phyloP scores from a whole-genome alignment of 78 protist genomes.

The Planoprotostelium fungivorum region DNA sequence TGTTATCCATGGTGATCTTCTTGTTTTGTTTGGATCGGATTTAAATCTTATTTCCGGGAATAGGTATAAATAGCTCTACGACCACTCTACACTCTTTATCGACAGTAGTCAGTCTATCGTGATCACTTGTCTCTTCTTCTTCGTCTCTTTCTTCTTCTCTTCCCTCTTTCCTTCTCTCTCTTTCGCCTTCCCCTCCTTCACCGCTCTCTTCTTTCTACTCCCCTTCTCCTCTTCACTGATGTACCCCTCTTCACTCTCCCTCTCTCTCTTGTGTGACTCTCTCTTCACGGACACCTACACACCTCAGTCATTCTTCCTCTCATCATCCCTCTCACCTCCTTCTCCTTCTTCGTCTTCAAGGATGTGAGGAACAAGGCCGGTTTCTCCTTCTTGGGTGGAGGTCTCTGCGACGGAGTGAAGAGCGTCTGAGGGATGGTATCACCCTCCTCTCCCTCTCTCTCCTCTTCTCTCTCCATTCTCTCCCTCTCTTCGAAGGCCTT shows the following conservation, averaged over 20 bases:
- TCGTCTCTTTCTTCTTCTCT: neutral
- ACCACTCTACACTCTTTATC: too few species aligned
- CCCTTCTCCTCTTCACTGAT: neutral
- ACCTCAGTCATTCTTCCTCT: neutral
- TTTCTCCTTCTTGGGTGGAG: neutral
- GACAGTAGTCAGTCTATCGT: too few species aligned
- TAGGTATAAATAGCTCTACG: too few species aligned
- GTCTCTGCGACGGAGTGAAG: neutral
- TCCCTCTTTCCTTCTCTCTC: neutral
- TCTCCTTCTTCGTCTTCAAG: too few species aligned
- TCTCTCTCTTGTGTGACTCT: neutral
- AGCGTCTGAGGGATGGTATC: neutral
- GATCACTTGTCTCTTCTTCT: neutral
- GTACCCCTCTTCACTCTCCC: neutral
- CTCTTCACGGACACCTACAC: too few species aligned
- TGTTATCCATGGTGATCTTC: too few species aligned
- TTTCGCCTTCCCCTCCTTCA: too few species aligned
- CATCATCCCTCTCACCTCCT: neutral
- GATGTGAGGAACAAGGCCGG: neutral
- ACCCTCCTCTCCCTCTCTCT: neutral
- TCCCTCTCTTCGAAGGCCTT: neutral
- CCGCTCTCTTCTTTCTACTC: too few species aligned
- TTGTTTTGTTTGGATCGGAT: too few species aligned
- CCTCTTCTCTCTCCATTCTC: neutral
- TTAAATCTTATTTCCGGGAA: too few species aligned